A percentile compares a stretch with the other conserved stretches of the same genome.
phyloP scores from a whole-genome alignment of 2,329 filamentous ascomycete genomes.

The Aspergillus fumigatiaffinis region DNA sequence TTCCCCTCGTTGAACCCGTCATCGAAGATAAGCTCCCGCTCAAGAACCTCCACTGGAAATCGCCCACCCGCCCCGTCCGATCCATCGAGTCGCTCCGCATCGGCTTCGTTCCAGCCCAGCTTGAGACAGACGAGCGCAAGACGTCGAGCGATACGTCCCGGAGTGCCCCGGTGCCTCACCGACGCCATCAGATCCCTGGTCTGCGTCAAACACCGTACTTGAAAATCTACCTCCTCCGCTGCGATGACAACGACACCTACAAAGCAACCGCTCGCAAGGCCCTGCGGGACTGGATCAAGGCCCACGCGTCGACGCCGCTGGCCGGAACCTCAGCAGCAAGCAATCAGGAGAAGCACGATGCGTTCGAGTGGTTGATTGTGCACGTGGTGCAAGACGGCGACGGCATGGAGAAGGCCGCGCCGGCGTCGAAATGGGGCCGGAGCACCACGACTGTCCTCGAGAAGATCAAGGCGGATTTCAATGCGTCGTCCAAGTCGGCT shows the following conservation, averaged over 20 bases:
- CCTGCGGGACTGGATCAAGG: slow-evolving; percentile 87
- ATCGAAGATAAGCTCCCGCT: slow-evolving; percentile 77
- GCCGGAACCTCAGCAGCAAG: slow-evolving; percentile 42
- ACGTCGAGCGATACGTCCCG: slow-evolving; percentile 35
- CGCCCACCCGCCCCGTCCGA: slow-evolving; percentile 80
- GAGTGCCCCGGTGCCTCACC: slow-evolving; percentile 37
- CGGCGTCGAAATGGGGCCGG: slow-evolving; percentile 70
- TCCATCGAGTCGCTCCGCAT: slow-evolving; percentile 92
- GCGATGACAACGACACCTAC: slow-evolving; percentile 94
- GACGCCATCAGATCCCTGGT: slow-evolving; percentile 92
- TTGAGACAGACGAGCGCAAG: slow-evolving; percentile 29
- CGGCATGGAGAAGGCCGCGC: slow-evolving; percentile 60
- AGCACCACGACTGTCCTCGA: slow-evolving; percentile 81
- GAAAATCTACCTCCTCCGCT: slow-evolving; percentile 82
- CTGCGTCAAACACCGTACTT: slow-evolving; percentile 89
- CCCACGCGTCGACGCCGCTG: slow-evolving; percentile 60
- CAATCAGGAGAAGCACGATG: slow-evolving; percentile 88
- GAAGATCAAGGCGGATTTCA: slow-evolving; percentile 87
- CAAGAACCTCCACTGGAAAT: slow-evolving; percentile 95
- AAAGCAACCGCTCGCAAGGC: slow-evolving; percentile 73
- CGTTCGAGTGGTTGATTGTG: slow-evolving; percentile 90
- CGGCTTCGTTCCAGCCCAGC: slow-evolving; percentile 69
- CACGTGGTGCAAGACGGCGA: slow-evolving; percentile 84
- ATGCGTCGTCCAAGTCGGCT: slow-evolving; percentile 66
- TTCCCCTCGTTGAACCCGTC: slow-evolving; percentile 73